Percentiles rank a stretch among this genome's conserved stretches.
Conservation (phyloP, 2,329 filamentous ascomycete genomes). For the Beauveria brongniartii region DNA sequence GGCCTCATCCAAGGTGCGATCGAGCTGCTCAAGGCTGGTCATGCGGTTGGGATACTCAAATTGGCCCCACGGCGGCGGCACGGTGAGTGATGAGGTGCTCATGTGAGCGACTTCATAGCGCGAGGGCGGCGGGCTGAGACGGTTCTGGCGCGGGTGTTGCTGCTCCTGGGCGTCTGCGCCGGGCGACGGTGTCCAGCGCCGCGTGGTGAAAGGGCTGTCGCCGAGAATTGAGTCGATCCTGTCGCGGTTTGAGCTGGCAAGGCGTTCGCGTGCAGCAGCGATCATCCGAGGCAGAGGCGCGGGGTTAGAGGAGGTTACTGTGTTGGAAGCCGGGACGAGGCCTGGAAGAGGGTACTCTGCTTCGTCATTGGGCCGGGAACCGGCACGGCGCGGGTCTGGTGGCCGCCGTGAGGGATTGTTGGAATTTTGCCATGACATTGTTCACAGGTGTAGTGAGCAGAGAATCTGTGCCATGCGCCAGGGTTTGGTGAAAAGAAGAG, state of each 20-base stretch:
- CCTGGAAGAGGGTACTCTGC: neutral
- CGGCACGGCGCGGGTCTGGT: neutral
- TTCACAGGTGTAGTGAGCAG: neutral
- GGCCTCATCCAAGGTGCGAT: constrained; percentile 32
- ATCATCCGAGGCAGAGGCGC: neutral
- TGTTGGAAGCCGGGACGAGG: neutral
- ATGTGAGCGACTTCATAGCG: neutral
- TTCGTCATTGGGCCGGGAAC: neutral
- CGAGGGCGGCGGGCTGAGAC: neutral
- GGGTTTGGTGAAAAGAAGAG: neutral
- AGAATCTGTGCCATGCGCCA: neutral
- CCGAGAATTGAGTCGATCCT: constrained; percentile 4
- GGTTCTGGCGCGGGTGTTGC: neutral
- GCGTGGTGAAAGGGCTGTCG: constrained; percentile 9
- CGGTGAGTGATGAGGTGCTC: neutral
- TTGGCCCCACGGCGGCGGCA: neutral
- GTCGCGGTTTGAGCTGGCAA: neutral
- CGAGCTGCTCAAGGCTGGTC: constrained; percentile 28
- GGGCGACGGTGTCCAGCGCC: neutral
- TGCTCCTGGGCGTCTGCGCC: neutral
- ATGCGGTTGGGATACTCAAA: neutral
- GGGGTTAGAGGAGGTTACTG: neutral
- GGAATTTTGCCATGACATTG: constrained; percentile 7
- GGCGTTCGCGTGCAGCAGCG: neutral
- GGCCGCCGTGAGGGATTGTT: neutral